A percentile compares a stretch with the other conserved stretches of the same genome.
These are phyloP conservation scores for Leccinum pallidistipes DNA, from an alignment of 1,284 basidiomycete genomes.

Conservation along the genomic window DNA sequence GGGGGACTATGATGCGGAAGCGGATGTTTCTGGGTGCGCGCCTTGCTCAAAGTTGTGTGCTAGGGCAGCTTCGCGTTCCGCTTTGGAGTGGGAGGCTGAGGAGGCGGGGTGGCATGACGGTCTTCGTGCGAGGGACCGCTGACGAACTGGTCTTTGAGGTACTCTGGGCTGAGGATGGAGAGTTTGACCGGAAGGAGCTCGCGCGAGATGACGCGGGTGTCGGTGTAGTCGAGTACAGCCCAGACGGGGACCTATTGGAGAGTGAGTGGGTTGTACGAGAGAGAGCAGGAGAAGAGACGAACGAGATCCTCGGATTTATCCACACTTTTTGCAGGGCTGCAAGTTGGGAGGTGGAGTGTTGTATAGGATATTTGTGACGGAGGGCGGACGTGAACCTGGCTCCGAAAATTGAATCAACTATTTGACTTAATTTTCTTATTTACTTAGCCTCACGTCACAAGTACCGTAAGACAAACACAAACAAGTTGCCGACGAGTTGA, in stretches of 20 bases:
- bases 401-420: no score
- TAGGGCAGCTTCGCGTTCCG: constrained; percentile 67
- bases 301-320: constrained; percentile 74
- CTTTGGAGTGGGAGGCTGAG: constrained; percentile 39
- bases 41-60: constrained; percentile 76
- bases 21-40: constrained; percentile 38
- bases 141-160: constrained; percentile 85
- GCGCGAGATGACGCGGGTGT: constrained; percentile 85
- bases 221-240: constrained; percentile 96
- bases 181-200: constrained; percentile 91
- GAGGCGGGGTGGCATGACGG: constrained; percentile 35
- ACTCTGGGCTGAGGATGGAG: constrained; percentile 96
- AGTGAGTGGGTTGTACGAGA: not conserved
- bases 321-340: constrained; percentile 91
- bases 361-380: constrained; percentile 8
- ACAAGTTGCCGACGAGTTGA: no score
- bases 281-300: constrained; percentile 32
- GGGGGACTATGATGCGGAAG: constrained; percentile 10
- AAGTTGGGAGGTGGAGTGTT: constrained; percentile 93
- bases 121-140: constrained; percentile 83
- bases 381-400: no score
- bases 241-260: constrained; percentile 86
- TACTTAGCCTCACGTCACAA: no score
- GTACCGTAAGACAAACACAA: no score
- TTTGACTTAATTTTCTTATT: no score